These are phyloP conservation scores for Prorocentrum cordatum DNA, from an alignment of 169 alveolate genomes.

Conservation along the genomic window DNA sequence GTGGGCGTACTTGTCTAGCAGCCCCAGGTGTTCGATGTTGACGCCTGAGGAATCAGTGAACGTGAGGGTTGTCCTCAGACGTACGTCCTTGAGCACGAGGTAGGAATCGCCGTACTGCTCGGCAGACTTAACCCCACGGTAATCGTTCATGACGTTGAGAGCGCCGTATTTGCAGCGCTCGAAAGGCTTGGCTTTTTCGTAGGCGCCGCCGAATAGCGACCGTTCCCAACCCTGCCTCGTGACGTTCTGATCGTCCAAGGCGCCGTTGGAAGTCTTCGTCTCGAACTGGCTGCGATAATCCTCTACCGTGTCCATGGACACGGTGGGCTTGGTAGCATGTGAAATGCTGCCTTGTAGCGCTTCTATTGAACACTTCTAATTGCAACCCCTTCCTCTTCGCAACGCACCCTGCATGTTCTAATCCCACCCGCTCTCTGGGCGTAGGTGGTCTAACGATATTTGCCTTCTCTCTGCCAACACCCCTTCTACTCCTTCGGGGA, in stretches of 20 bases:
- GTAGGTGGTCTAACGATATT: no score
- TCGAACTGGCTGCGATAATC: slow-evolving; percentile 55
- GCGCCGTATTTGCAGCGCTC: slow-evolving; percentile 67
- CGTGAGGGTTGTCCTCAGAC: slow-evolving; percentile 19
- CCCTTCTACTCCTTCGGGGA: no score
- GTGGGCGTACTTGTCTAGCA: slow-evolving; percentile 40
- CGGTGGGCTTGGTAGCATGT: no score
- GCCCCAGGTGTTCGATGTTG: slow-evolving; percentile 24
- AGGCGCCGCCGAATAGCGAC: neutral
- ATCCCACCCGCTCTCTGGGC: no score
- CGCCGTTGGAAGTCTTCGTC: slow-evolving; percentile 46
- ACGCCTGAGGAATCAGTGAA: slow-evolving; percentile 47
- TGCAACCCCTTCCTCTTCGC: no score
- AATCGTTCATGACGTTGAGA: slow-evolving; percentile 45
- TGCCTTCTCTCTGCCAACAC: no score
- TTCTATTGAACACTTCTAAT: no score
- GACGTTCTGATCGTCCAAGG: slow-evolving; percentile 2
- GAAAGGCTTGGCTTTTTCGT: slow-evolving; percentile 25
- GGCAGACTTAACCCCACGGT: slow-evolving; percentile 24
- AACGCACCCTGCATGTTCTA: no score
- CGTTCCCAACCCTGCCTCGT: slow-evolving; percentile 3
- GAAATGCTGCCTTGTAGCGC: no score
- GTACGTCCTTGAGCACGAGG: slow-evolving; percentile 23
- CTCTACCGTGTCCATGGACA: no score
- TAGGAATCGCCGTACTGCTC: slow-evolving; percentile 41